Percentiles rank a stretch among this genome's conserved stretches.
Conservation (phyloP, 1,139 yeast genomes). For the Ogataea hybrid region DNA sequence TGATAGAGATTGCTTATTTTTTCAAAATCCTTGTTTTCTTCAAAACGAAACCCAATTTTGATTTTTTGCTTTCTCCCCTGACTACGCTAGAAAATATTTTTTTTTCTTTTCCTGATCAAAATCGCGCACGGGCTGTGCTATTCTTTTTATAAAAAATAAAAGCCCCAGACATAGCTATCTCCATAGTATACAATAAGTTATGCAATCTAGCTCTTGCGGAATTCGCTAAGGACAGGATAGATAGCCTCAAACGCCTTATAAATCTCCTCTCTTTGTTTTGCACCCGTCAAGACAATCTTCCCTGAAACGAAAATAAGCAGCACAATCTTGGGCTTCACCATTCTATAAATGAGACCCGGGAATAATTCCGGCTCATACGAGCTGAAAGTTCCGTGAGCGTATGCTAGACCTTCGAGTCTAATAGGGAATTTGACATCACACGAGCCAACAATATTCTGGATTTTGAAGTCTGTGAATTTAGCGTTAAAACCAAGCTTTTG, state of each 20-base stretch:
- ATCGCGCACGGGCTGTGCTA: constrained; percentile 10
- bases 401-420: constrained; percentile 95
- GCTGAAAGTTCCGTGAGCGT: constrained; percentile 98
- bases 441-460: constrained; percentile 98
- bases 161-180: constrained; percentile 9
- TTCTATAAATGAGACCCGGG: constrained; percentile 98
- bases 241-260: constrained; percentile 98
- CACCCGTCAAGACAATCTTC: constrained; percentile 97
- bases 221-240: constrained; percentile 97
- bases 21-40: neutral
- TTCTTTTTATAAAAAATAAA: neutral
- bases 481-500: constrained; percentile 98
- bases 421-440: constrained; percentile 98
- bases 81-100: neutral
- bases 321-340: constrained; percentile 99
- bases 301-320: constrained; percentile 95
- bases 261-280: constrained; percentile 97
- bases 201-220: constrained; percentile 66
- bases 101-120: constrained; percentile 2
- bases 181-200: constrained; percentile 11
- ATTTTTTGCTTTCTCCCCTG: constrained; percentile 2
- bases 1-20: neutral
- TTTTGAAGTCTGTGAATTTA: constrained; percentile 93
- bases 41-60: constrained; percentile 7
- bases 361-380: constrained; percentile 97